Base-by-base conservation (phyloP, 2,329 filamentous ascomycete genomes). In the Sporothrix humicola region DNA sequence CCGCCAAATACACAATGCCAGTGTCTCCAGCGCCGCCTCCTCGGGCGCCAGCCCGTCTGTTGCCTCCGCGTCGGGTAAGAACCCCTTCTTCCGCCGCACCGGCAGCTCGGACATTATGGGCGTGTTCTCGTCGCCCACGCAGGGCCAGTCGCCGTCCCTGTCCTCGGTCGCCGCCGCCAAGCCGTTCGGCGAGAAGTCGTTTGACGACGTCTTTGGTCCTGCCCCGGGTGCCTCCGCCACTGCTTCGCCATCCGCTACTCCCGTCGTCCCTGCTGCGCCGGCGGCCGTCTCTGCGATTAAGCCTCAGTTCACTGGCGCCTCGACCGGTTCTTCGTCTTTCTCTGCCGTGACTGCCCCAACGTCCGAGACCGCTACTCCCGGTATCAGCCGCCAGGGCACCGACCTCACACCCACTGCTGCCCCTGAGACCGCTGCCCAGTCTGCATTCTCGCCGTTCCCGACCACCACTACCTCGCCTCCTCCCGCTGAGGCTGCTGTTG, bases 41-140 rank as follows among this genome's bases (percentile, higher is more conserved):
- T 81, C 85, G 13, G 79, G 79, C 70, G 87, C 86, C 73, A 97
- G 93, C 81, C 93, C 94, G 58, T 87, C 90, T 73, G 85, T 86
- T 71, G 92, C 90, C 54, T 87, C 87, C 2, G 85, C 90, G 61
- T 95, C 91, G 80, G 93, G 88, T 77, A 98, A 94, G 79, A 99
- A 99, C 80, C 96, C 96, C 0, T 99, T 99, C 86, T 98, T 98
- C 85, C 91, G 94, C 79, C 86, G 89, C 63, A 88, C 89, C 65
- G 87, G 85, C 73, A 91, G 89, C 81, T 86, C 88, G 54, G 87
- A 90, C 76, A 86, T 89, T 74, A 86, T 88, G 82, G 84, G 85
- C 56, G 83, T 86, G 15, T 89, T 89, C 75, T 80, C 83, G 44
- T 83, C 86, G 12, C 84, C 86, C 13, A 82, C 37, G 20, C 71